Percentiles rank a stretch among this genome's conserved stretches.
Evolutionary conservation across 2,329 filamentous ascomycete genomes (phyloP).

Genomic region (Colletotrichum sp.): DNA sequence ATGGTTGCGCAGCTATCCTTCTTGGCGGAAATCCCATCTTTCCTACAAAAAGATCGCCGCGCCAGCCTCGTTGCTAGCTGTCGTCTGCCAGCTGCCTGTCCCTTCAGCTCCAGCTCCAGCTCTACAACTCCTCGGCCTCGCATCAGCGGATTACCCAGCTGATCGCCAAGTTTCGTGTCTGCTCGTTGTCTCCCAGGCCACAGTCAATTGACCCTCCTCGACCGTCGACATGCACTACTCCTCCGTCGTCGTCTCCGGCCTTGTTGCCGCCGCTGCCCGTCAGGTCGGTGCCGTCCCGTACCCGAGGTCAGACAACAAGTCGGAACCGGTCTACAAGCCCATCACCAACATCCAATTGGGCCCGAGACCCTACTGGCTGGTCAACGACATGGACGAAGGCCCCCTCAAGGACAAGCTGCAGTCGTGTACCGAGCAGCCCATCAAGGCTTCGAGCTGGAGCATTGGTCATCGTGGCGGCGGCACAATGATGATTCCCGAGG

Average conservation of each 20-base stretch:
- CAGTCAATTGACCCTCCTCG: background rate
- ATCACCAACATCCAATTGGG: conserved; percentile 62
- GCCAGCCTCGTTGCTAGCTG: background rate
- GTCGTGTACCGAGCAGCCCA: conserved; percentile 58
- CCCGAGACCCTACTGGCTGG: conserved; percentile 68
- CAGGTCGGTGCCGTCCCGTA: conserved; percentile 12
- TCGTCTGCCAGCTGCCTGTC: background rate
- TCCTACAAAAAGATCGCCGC: conserved; percentile 7
- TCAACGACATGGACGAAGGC: conserved; percentile 66
- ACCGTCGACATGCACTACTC: conserved; percentile 35
- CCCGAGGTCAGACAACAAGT: conserved; percentile 9
- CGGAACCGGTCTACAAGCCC: conserved; percentile 28
- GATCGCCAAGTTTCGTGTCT: background rate
- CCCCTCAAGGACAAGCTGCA: conserved; percentile 64
- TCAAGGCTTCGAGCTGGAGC: conserved; percentile 59
- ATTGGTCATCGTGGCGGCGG: conserved; percentile 67
- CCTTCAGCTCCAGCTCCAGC: background rate
- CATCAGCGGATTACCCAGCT: background rate
- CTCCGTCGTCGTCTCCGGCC: conserved; percentile 30
- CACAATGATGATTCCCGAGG: conserved; percentile 68
- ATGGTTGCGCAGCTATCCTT: background rate
- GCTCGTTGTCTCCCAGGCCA: background rate
- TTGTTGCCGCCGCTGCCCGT: conserved; percentile 26
- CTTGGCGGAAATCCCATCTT: background rate
- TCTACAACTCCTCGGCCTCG: background rate